Base-by-base conservation (phyloP, 169 alveolate genomes). In the Plasmodium adleri region DNA sequence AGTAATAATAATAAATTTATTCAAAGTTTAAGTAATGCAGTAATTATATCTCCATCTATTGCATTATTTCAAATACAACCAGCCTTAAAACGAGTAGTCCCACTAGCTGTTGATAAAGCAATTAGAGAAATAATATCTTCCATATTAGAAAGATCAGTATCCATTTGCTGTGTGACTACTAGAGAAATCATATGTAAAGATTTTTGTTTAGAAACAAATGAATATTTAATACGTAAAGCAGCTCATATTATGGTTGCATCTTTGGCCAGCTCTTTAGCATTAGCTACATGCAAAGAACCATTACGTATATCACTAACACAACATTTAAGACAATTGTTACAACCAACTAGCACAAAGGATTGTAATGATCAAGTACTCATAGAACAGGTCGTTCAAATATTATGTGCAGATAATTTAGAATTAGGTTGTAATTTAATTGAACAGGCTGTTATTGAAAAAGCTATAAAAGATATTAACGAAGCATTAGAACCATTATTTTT, bases 271-370 rank as follows among this genome's bases (percentile, higher is more conserved):
- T 93, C 98, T 22, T 95, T 99, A 73, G 99, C 99, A 6, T 94
- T 95, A 56, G 99, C 98, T 54, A 98, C 99, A 13, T 97, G 99
- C 72, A 97, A 97, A 93, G 99, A 98, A 72, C 99, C 99, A 12
- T 94, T 98, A 59, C 94, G 97, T 74, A 94, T 95, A 54, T 95
- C 97, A n/a, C 93, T 97, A 15, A 94, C 97, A 66, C 97, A 96
- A 73, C 96, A 97, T 73, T 95, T 99, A 59, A 88, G 98, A 63
- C 96, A 97, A 59, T 91, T 97, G 39, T 88, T 98, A 50, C 95
- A 92, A 92, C 88, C 94, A 28, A 92, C 93, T 60, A 78, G 96
- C 60, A 93, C 97, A 52, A 94, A 94, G 59, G 98, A 97, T 86
- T 93, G 95, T 66, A 94, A 96, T 60, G 96, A 92, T 47, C 96